These are phyloP conservation scores for Zangia roseola DNA, from an alignment of 768 basidiomycete genomes.

Conservation along the genomic window DNA sequence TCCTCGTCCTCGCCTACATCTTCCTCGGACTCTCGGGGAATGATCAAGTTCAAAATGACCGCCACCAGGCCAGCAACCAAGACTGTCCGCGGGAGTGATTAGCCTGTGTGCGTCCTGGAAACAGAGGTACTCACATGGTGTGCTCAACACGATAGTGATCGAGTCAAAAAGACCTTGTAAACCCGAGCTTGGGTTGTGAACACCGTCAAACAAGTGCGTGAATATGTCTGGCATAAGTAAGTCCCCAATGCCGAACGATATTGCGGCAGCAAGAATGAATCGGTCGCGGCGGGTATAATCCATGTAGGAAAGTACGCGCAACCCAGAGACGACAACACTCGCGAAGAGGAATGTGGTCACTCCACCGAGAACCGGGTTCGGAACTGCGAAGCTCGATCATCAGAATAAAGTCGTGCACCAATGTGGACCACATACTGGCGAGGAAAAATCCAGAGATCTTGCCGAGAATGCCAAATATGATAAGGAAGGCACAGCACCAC, in stretches of 20 bases:
- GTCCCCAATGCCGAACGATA: slow-evolving; percentile 71
- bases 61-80: slow-evolving; percentile 58
- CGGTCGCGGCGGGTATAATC: slow-evolving; percentile 62
- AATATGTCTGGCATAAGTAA: slow-evolving; percentile 65
- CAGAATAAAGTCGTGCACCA: neutral
- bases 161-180: slow-evolving; percentile 71
- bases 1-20: slow-evolving; percentile 17
- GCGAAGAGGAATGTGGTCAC: slow-evolving; percentile 89
- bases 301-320: slow-evolving; percentile 64
- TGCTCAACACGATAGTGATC: slow-evolving; percentile 77
- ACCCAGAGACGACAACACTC: slow-evolving; percentile 66
- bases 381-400: slow-evolving; percentile 41
- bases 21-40: slow-evolving; percentile 42
- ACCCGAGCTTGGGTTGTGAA: slow-evolving; percentile 49
- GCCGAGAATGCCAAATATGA: slow-evolving; percentile 76
- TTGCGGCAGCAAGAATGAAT: slow-evolving; percentile 66
- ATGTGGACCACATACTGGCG: slow-evolving; percentile 46
- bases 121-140: slow-evolving; percentile 61
- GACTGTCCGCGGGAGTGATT: slow-evolving; percentile 34
- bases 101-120: neutral
- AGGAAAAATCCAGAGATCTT: slow-evolving; percentile 85
- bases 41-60: slow-evolving; percentile 53
- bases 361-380: slow-evolving; percentile 78
- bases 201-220: slow-evolving; percentile 66
- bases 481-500: slow-evolving; percentile 78